Conservation (phyloP, 148 eudicot genomes). For the Limonium bicolor region DNA sequence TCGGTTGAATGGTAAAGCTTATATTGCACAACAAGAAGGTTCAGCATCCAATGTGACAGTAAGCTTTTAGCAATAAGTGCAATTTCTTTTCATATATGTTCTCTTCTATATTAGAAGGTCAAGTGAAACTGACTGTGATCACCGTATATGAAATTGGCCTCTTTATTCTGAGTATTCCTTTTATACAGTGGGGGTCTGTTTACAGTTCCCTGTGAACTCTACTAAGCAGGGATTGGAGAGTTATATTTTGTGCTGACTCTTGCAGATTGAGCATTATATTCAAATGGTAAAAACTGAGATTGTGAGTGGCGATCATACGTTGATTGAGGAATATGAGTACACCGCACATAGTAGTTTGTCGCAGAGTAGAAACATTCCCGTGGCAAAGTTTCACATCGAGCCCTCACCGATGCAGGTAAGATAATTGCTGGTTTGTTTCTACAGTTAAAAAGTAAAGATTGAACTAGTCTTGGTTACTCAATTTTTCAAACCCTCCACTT, state of each 20-base stretch:
- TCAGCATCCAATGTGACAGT: slow-evolving; percentile 75
- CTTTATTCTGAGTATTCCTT: too few relatives aligned
- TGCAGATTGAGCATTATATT: slow-evolving; percentile 95
- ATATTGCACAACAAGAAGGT: slow-evolving; percentile 39
- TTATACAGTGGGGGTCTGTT: too few relatives aligned
- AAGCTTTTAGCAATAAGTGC: too few relatives aligned
- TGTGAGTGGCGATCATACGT: slow-evolving; percentile 23
- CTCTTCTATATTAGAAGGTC: too few relatives aligned
- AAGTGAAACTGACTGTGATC: too few relatives aligned
- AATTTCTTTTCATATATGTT: too few relatives aligned
- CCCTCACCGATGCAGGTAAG: slow-evolving; percentile 93
- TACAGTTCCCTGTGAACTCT: too few relatives aligned
- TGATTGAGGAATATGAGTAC: slow-evolving; percentile 85
- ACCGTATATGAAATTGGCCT: too few relatives aligned
- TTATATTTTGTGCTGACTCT: not conserved
- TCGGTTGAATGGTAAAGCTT: slow-evolving; percentile 44
- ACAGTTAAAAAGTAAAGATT: not conserved
- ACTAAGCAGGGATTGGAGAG: too few relatives aligned
- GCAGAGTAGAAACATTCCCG: slow-evolving; percentile 56
- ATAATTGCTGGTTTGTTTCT: not conserved
- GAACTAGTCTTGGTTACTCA: too few relatives aligned
- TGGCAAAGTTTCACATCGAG: slow-evolving; percentile 70
- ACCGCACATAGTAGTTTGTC: slow-evolving; percentile 87
- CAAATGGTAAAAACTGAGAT: slow-evolving; percentile 95
- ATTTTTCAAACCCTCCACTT: not conserved